A percentile compares a stretch with the other conserved stretches of the same genome.
Evolutionary conservation across 257 asterid genomes (phyloP).

Genomic region (Henckelia pumila): DNA sequence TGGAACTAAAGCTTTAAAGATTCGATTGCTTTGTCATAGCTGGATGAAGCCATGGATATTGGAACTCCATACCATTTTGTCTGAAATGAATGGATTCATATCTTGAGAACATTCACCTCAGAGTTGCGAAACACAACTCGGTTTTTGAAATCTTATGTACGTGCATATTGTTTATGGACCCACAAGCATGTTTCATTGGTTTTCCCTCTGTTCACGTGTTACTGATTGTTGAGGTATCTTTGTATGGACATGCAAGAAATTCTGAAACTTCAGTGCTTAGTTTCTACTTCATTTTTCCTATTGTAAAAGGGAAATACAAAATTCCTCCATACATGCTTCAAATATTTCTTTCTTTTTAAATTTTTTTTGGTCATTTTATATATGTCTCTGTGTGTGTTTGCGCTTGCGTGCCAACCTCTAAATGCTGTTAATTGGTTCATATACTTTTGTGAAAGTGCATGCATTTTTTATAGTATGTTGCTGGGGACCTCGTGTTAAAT

Average conservation of each 20-base stretch:
- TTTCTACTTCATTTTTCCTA: not conserved
- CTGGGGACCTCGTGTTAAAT: not conserved
- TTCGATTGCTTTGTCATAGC: not conserved
- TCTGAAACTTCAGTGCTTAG: not conserved
- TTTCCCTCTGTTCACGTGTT: not conserved
- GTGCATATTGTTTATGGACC: not conserved
- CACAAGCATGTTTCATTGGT: not conserved
- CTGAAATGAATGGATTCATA: constrained; percentile 4
- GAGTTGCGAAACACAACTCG: not conserved
- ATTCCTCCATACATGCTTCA: not conserved
- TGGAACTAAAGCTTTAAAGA: not conserved
- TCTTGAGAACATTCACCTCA: not conserved
- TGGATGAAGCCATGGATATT: not conserved
- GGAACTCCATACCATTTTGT: not conserved
- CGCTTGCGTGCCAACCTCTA: not conserved
- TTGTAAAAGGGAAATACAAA: not conserved
- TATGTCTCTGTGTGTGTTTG: not conserved
- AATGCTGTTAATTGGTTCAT: not conserved
- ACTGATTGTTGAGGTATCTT: not conserved
- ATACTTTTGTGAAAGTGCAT: not conserved
- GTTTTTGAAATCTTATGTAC: not conserved
- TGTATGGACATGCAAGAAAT: not conserved
- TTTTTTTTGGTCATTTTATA: not conserved
- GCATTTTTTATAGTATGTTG: not conserved
- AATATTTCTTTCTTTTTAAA: not conserved